Evolutionary conservation across 2,329 filamentous ascomycete genomes (phyloP).

Genomic region (Akanthomyces muscarius): DNA sequence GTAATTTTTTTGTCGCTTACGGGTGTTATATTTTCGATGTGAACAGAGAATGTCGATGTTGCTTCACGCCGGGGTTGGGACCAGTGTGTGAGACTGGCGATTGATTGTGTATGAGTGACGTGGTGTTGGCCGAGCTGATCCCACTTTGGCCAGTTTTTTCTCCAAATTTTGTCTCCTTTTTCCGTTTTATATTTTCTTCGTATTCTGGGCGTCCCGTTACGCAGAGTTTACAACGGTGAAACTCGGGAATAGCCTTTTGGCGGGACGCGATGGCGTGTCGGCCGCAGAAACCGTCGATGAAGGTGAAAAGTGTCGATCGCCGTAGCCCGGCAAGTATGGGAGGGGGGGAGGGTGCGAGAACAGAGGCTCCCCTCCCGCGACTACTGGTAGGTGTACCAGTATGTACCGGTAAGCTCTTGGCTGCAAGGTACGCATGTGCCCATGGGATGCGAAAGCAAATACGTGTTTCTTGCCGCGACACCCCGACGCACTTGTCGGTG

Average conservation of each 20-base stretch:
- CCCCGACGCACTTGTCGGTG: too few species aligned
- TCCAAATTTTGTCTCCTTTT: neutral
- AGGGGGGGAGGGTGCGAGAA: neutral
- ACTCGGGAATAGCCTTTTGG: neutral
- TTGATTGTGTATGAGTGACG: neutral
- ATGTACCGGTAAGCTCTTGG: neutral
- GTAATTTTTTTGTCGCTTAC: neutral
- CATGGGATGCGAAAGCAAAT: too few species aligned
- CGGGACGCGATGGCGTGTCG: neutral
- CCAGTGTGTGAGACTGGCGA: neutral
- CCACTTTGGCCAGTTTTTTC: neutral
- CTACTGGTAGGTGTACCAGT: neutral
- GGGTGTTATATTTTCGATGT: neutral
- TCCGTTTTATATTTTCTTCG: neutral
- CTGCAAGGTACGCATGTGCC: neutral
- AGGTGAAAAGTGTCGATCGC: constrained; percentile 16
- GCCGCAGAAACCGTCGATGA: constrained; percentile 9
- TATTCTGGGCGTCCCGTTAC: too few species aligned
- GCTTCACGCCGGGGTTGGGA: neutral
- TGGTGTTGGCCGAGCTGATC: neutral
- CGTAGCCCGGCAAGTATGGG: neutral
- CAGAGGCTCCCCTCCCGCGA: neutral
- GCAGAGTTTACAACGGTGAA: neutral
- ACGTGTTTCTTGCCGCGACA: too few species aligned
- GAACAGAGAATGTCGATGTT: neutral